Conservation (phyloP, 2,329 filamentous ascomycete genomes). For the Lachnum nothofagi region DNA sequence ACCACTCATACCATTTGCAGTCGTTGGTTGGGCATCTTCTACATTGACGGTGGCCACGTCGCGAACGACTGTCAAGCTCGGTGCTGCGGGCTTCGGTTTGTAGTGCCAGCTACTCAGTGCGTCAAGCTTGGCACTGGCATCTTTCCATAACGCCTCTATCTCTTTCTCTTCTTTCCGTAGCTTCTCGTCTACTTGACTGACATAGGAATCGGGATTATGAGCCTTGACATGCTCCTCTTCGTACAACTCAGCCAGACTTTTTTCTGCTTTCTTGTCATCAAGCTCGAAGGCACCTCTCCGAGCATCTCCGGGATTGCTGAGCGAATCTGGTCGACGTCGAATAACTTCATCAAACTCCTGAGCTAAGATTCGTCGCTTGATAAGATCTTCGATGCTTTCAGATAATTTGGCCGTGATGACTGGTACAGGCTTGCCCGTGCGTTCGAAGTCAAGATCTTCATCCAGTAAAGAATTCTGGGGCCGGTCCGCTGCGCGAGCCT, state of each 20-base stretch:
- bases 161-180: slow-evolving; percentile 76
- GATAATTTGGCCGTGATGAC: slow-evolving; percentile 88
- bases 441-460: slow-evolving; percentile 92
- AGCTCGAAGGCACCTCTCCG: slow-evolving; percentile 67
- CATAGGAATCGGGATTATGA: slow-evolving; percentile 70
- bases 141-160: slow-evolving; percentile 76
- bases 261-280: slow-evolving; percentile 80
- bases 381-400: slow-evolving; percentile 85
- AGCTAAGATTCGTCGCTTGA: slow-evolving; percentile 86
- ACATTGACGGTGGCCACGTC: slow-evolving; percentile 89
- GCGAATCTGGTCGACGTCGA: slow-evolving; percentile 70
- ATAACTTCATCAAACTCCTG: slow-evolving; percentile 90
- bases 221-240: slow-evolving; percentile 83
- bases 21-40: slow-evolving; percentile 90
- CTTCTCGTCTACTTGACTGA: slow-evolving; percentile 79
- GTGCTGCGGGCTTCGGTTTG: slow-evolving; percentile 77
- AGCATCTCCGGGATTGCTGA: slow-evolving; percentile 54
- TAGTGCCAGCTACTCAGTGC: slow-evolving; percentile 91
- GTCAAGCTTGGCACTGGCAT: slow-evolving; percentile 75
- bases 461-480: slow-evolving; percentile 90
- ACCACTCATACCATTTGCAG: slow-evolving; percentile 66
- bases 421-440: slow-evolving; percentile 87
- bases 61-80: slow-evolving; percentile 78
- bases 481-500: slow-evolving; percentile 75
- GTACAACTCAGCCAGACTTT: slow-evolving; percentile 86